Evolutionary conservation across 2,329 filamentous ascomycete species (phyloP).

Genomic region (Talaromyces sp.): DNA sequence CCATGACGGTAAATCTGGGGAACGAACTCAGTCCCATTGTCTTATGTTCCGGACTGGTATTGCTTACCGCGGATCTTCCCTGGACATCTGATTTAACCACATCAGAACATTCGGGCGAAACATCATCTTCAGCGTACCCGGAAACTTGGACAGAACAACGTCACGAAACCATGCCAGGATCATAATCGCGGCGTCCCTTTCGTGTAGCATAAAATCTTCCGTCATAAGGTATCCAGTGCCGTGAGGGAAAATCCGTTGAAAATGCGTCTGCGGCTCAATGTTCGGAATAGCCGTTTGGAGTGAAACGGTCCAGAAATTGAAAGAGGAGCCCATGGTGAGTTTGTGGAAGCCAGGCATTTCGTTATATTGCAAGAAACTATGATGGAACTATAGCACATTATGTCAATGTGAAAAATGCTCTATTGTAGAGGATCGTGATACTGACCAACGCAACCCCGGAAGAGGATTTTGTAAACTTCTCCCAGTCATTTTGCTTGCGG

Average conservation of each 20-base stretch:
- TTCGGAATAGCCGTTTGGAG: slow-evolving; percentile 27
- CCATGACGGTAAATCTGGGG: slow-evolving; percentile 28
- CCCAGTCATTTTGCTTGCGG: slow-evolving; percentile 33
- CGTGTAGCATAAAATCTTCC: slow-evolving; percentile 36
- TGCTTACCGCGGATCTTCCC: slow-evolving; percentile 18
- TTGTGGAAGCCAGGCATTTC: slow-evolving; percentile 27
- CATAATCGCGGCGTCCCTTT: slow-evolving; percentile 29
- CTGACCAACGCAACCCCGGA: slow-evolving; percentile 36
- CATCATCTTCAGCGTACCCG: slow-evolving; percentile 38
- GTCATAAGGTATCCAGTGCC: slow-evolving; percentile 40
- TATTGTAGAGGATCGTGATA: background rate
- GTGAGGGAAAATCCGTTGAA: slow-evolving; percentile 38
- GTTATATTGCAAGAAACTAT: slow-evolving; percentile 32
- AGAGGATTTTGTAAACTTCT: slow-evolving; percentile 30
- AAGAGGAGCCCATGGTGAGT: slow-evolving; percentile 22
- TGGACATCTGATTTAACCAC: slow-evolving; percentile 31
- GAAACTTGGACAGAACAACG: slow-evolving; percentile 22
- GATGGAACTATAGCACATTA: slow-evolving; percentile 32
- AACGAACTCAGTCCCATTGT: background rate
- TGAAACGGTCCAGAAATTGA: slow-evolving; percentile 38
- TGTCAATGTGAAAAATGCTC: background rate
- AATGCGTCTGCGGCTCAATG: slow-evolving; percentile 24
- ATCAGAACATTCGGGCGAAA: slow-evolving; percentile 35
- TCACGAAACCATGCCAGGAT: slow-evolving; percentile 38
- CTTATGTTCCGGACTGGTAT: background rate